Base-by-base conservation (phyloP, 2,329 filamentous ascomycete genomes). In the Elsinoe perseae region DNA sequence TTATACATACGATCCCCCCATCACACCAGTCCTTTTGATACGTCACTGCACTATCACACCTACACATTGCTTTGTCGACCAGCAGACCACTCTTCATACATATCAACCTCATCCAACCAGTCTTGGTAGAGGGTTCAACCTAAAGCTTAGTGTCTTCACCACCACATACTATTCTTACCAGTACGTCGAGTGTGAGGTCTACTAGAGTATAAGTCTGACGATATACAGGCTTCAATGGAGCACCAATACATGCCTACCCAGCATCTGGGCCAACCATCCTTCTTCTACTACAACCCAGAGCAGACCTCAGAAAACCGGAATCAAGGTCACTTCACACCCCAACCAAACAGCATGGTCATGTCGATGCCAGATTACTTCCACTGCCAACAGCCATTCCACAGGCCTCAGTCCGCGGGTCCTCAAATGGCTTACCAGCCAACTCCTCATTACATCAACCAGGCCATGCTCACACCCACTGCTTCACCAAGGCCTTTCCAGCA, bases 281-380 rank as follows among this genome's bases (percentile, higher is more conserved):
- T 90, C 78, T 91, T 87, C 80, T 93, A 91, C 79, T 95, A 92
- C 77, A 85, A 83, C 66, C 83, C 86, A 62, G 87, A 93, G 64
- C 79, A 85, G 61, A 84, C 82, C 70, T 77, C 82, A 61, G 86
- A 90, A 69, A 80, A 80, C 66, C 80, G 84, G 66, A 86, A 87
- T 68, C 85, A 91, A 73, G 83, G 83, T 56, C 84, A 88, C 73
- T 91, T 89, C 76, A 81, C 84, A 61, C 80, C 82, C 60, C 80
- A 82, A 68, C 61, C 65, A 12, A 54, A 65, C 70, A 72, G 61
- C 73, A 71, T 66, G 77, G 71, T 67, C 73, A 64, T 69, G 71
- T 68, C 65, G 72, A 68, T 64, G 58, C 58, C 62, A 67, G 59
- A 61, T 36, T 60, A 60, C 56, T 60, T 69, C 61, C 68, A 68